These are phyloP conservation scores for Aspergillus melleus DNA, from an alignment of 2,329 filamentous ascomycete species.

Conservation along the genomic window DNA sequence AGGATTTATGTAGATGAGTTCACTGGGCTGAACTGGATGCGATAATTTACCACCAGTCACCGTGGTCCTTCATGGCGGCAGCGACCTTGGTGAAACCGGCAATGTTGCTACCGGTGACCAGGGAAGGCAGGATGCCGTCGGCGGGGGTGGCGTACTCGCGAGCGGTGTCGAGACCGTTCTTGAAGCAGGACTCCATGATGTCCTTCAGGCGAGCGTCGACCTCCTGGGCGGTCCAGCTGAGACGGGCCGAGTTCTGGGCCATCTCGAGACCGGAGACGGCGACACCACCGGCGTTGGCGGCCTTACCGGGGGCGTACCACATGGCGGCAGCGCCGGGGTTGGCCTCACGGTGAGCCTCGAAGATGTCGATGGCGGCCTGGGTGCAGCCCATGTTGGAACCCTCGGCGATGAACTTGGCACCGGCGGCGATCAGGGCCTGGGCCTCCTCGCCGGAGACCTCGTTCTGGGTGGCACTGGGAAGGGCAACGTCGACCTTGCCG, in stretches of 20 bases:
- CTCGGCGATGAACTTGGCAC: constrained; percentile 85
- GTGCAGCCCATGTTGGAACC: constrained; percentile 99
- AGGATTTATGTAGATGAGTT: not conserved
- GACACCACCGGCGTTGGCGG: constrained; percentile 95
- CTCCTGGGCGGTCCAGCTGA: constrained; percentile 84
- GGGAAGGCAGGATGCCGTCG: constrained; percentile 81
- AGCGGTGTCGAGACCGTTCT: constrained; percentile 83
- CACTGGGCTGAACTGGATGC: not conserved
- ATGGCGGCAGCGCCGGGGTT: constrained; percentile 68
- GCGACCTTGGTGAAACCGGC: constrained; percentile 97
- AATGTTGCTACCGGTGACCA: constrained; percentile 95
- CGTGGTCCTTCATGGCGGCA: constrained; percentile 91
- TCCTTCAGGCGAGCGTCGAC: constrained; percentile 86
- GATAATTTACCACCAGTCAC: constrained; percentile 74
- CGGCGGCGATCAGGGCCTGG: constrained; percentile 71
- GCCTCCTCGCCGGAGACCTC: constrained; percentile 93
- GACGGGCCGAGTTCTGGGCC: constrained; percentile 91
- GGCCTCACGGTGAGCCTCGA: constrained; percentile 71
- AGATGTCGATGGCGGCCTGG: constrained; percentile 88
- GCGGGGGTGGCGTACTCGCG: constrained; percentile 78
- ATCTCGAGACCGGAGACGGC: constrained; percentile 98
- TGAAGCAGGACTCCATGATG: constrained; percentile 95
- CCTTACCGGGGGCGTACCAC: constrained; percentile 98
- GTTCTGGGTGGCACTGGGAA: constrained; percentile 95
- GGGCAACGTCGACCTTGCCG: constrained; percentile 83